Percentiles rank a stretch among this genome's conserved stretches.
phyloP scores from a whole-genome alignment of 257 asterid species.

The Paulownia fortunei region DNA sequence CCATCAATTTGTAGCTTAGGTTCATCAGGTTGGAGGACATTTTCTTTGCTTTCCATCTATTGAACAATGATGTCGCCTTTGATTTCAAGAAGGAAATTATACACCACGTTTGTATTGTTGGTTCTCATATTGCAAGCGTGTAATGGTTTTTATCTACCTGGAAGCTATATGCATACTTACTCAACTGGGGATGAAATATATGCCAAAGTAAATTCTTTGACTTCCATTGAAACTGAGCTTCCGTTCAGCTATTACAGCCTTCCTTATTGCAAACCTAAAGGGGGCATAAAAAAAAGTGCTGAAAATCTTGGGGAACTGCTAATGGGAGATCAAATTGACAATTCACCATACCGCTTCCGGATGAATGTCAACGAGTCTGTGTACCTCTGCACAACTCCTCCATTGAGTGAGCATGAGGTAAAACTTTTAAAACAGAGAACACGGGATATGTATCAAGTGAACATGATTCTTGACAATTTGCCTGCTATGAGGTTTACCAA shows the following conservation, averaged over 20 bases:
- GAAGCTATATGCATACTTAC: slow-evolving; percentile 75
- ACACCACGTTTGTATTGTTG: slow-evolving; percentile 44
- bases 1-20: slow-evolving; percentile 35
- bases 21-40: slow-evolving; percentile 34
- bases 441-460: slow-evolving; percentile 73
- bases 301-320: slow-evolving; percentile 80
- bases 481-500: slow-evolving; percentile 72
- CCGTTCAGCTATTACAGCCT: slow-evolving; percentile 81
- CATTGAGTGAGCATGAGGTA: slow-evolving; percentile 58
- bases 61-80: slow-evolving; percentile 51
- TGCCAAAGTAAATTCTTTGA: slow-evolving; percentile 77
- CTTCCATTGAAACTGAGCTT: slow-evolving; percentile 79
- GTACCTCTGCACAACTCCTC: slow-evolving; percentile 65
- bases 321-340: slow-evolving; percentile 83
- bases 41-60: slow-evolving; percentile 36
- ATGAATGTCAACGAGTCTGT: slow-evolving; percentile 70
- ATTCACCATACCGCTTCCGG: slow-evolving; percentile 73
- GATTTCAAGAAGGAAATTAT: slow-evolving; percentile 50
- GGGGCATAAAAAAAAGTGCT: slow-evolving; percentile 76
- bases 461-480: slow-evolving; percentile 74
- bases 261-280: slow-evolving; percentile 70
- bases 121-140: slow-evolving; percentile 48
- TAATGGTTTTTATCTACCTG: slow-evolving; percentile 76
- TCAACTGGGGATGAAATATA: slow-evolving; percentile 54
- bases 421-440: slow-evolving; percentile 77